Percentiles rank a stretch among this genome's conserved stretches.
Conservation (phyloP, 1,284 basidiomycete genomes). For the Ceratobasidium sp. region DNA sequence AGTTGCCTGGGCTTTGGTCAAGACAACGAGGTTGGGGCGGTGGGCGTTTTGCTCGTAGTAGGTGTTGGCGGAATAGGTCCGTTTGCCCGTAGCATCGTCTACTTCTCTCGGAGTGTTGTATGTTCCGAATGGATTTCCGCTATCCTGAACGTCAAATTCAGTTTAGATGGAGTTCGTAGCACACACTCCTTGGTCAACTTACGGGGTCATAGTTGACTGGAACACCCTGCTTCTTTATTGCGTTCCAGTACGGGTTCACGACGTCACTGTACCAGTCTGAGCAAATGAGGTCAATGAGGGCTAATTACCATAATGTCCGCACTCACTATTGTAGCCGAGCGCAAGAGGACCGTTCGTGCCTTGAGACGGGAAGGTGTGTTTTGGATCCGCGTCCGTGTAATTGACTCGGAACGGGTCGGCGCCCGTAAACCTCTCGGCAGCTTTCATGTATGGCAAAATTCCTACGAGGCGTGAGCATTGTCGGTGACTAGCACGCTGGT, state of each 20-base stretch:
- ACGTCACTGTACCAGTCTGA: slow-evolving; percentile 41
- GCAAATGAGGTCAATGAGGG: slow-evolving; percentile 39
- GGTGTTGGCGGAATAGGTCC: slow-evolving; percentile 46
- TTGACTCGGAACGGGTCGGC: slow-evolving; percentile 42
- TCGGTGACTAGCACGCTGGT: not conserved
- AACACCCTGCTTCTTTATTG: slow-evolving; percentile 29
- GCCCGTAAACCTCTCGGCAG: slow-evolving; percentile 47
- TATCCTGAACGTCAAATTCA: not conserved
- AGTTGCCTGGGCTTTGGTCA: slow-evolving; percentile 45
- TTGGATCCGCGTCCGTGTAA: slow-evolving; percentile 43
- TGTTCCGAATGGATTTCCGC: slow-evolving; percentile 31
- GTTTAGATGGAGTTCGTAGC: not conserved
- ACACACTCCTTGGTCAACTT: not conserved
- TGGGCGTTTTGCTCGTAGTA: slow-evolving; percentile 44
- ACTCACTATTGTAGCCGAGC: slow-evolving; percentile 46
- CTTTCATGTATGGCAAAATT: slow-evolving; percentile 51
- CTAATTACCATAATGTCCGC: slow-evolving; percentile 37
- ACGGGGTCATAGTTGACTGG: slow-evolving; percentile 36
- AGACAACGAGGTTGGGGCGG: slow-evolving; percentile 45
- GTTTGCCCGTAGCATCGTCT: slow-evolving; percentile 44
- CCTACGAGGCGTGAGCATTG: not conserved
- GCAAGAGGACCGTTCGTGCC: slow-evolving; percentile 46
- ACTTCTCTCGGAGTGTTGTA: slow-evolving; percentile 39
- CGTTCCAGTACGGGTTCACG: slow-evolving; percentile 34
- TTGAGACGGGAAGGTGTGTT: slow-evolving; percentile 44